Evolutionary conservation across 2,329 filamentous ascomycete genomes (phyloP).

Genomic region (Xylariomycetidae sp.): DNA sequence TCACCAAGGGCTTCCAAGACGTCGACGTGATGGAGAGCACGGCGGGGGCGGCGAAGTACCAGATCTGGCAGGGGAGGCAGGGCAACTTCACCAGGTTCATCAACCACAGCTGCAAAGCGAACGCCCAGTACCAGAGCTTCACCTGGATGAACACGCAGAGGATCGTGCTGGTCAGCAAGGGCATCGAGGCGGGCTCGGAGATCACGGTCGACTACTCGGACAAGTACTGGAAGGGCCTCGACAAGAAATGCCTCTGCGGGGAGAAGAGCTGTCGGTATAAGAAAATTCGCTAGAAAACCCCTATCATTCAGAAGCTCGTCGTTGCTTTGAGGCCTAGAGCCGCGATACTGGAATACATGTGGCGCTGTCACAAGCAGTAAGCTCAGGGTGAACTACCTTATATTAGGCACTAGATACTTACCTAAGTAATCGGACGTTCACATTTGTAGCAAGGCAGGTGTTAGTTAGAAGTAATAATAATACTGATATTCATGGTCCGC

Average conservation of each 20-base stretch:
- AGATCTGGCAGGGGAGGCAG: slow-evolving; percentile 51
- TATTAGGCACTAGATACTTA: no score
- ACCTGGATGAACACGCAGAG: slow-evolving; percentile 50
- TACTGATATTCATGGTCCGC: no score
- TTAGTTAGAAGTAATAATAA: no score
- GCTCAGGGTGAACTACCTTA: no score
- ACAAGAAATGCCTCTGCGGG: slow-evolving; percentile 50
- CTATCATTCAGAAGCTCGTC: no score
- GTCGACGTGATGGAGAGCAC: slow-evolving; percentile 50
- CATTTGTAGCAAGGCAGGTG: no score
- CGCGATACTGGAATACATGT: no score
- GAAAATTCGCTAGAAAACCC: slow-evolving; percentile 4
- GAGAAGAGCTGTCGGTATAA: slow-evolving; percentile 43
- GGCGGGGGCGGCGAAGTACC: slow-evolving; percentile 35
- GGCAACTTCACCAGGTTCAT: slow-evolving; percentile 55
- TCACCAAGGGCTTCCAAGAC: slow-evolving; percentile 45
- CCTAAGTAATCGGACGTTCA: no score
- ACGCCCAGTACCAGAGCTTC: slow-evolving; percentile 51
- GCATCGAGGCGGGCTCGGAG: slow-evolving; percentile 45
- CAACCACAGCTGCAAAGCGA: slow-evolving; percentile 53
- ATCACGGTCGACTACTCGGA: slow-evolving; percentile 54
- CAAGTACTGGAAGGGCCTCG: slow-evolving; percentile 49
- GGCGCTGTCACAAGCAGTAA: no score
- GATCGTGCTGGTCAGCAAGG: slow-evolving; percentile 49
- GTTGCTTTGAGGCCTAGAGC: no score